phyloP scores from a whole-genome alignment of 176 grass and related monocot species.

The Ensete glaucum region DNA sequence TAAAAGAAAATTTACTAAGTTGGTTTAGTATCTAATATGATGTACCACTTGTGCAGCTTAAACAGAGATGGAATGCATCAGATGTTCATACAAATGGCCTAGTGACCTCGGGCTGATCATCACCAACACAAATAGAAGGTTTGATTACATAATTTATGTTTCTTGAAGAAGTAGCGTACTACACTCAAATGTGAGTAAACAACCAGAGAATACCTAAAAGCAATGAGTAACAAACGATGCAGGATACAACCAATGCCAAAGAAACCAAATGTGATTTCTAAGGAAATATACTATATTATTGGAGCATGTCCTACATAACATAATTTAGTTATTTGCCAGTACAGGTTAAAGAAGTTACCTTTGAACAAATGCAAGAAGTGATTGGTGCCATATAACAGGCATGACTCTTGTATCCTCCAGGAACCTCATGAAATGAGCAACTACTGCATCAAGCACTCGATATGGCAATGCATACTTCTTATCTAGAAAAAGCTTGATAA shows the following conservation, averaged over 20 bases:
- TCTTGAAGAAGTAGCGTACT: not conserved
- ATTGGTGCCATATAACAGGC: constrained; percentile 98
- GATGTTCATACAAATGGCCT: too few relatives aligned
- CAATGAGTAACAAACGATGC: not conserved
- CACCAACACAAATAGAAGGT: not conserved
- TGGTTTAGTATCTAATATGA: not conserved
- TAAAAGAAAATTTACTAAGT: not conserved
- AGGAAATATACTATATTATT: not conserved
- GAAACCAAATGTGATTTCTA: not conserved
- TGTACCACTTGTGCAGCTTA: not conserved
- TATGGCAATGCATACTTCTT: constrained; percentile 98
- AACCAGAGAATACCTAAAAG: not conserved
- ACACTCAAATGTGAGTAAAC: not conserved
- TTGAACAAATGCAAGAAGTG: constrained; percentile 87
- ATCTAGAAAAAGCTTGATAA: constrained; percentile 90
- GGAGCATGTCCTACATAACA: not conserved
- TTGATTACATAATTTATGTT: not conserved
- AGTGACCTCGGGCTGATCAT: not conserved
- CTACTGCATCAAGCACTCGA: constrained; percentile 63
- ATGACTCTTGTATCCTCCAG: constrained; percentile 56
- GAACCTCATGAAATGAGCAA: constrained; percentile 87
- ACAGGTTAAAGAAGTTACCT: constrained; percentile 36
- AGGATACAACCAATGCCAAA: not conserved
- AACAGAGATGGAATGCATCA: not conserved
- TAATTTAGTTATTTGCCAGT: not conserved